Evolutionary conservation across 257 asterid genomes (phyloP).

Genomic region (Perilla frutescens): DNA sequence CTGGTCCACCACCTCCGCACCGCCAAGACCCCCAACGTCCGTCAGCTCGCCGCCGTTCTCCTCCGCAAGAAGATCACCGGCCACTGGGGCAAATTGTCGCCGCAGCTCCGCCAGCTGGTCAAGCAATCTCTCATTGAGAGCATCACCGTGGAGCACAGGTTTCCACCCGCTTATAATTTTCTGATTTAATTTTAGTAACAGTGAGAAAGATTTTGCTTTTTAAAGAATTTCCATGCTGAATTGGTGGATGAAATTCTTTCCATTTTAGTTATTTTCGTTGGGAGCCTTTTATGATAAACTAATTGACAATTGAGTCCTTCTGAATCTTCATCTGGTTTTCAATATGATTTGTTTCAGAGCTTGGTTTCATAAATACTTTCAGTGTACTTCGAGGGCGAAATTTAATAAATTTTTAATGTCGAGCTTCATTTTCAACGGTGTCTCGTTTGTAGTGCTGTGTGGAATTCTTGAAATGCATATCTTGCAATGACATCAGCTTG

Average conservation of each 20-base stretch:
- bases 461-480: background rate
- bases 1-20: slow-evolving; percentile 92
- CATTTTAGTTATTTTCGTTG: background rate
- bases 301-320: background rate
- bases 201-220: background rate
- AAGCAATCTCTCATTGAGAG: slow-evolving; percentile 92
- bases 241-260: background rate
- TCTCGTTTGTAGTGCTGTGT: background rate
- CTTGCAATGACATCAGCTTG: background rate
- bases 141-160: slow-evolving; percentile 98
- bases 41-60: slow-evolving; percentile 96
- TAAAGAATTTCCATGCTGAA: slow-evolving; percentile 5
- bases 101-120: slow-evolving; percentile 75
- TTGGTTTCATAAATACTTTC: background rate
- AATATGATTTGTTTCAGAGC: background rate
- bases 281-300: background rate
- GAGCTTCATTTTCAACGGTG: background rate
- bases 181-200: slow-evolving; percentile 1
- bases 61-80: slow-evolving; percentile 99
- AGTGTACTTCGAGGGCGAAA: background rate
- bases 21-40: slow-evolving; percentile 96
- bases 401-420: background rate
- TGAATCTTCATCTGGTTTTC: background rate
- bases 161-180: background rate
- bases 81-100: slow-evolving; percentile 89